phyloP scores from a whole-genome alignment of 129 eudicot species.

The Artemisia annua region DNA sequence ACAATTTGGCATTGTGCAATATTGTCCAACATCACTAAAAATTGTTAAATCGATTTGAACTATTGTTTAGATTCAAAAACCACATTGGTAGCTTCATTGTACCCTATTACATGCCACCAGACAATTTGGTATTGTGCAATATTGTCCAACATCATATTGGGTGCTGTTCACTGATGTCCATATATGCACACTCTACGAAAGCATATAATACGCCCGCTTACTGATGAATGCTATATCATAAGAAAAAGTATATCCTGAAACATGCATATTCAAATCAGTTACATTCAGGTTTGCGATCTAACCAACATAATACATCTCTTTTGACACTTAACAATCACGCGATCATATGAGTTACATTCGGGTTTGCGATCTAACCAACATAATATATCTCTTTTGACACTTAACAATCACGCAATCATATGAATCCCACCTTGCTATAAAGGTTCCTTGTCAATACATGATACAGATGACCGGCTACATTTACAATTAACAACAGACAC shows the following conservation, averaged over 20 bases:
- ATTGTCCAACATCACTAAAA: too few species aligned
- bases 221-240: neutral
- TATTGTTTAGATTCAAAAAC: slow-evolving; percentile 4
- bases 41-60: neutral
- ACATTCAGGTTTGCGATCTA: neutral
- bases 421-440: slow-evolving; percentile 16
- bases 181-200: neutral
- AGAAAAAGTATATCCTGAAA: neutral
- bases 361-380: neutral
- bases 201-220: neutral
- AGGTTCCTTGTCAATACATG: neutral
- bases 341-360: neutral
- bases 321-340: slow-evolving; percentile 16
- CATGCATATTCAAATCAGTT: neutral
- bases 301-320: neutral
- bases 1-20: neutral
- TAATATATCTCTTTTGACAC: slow-evolving; percentile 4
- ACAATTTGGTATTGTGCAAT: neutral
- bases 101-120: neutral
- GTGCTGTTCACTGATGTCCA: neutral
- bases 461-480: neutral
- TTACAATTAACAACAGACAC: slow-evolving; percentile 11
- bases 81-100: slow-evolving; percentile 19
- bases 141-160: neutral
- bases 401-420: slow-evolving; percentile 10